A percentile compares a stretch with the other conserved stretches of the same genome.
These are phyloP conservation scores for Pyrus betulifolia DNA, from an alignment of 306 rosid species.

Conservation along the genomic window DNA sequence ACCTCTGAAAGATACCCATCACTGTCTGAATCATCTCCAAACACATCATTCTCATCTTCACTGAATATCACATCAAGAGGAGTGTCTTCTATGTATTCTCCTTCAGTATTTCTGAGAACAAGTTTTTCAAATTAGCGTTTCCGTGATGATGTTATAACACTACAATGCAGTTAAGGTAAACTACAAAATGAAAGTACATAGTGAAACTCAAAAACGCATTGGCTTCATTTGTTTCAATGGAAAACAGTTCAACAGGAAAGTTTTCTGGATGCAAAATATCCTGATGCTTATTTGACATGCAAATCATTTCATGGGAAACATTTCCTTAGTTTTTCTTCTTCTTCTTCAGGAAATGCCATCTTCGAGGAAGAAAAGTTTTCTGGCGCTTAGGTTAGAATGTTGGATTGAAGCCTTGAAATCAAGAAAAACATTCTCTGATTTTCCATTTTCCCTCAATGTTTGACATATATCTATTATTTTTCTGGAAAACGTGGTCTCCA, in stretches of 20 bases:
- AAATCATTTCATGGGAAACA: background rate
- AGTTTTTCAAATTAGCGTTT: background rate
- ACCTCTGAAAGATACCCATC: slow-evolving; percentile 95
- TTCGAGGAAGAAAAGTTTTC: background rate
- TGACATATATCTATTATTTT: background rate
- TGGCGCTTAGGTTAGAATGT: background rate
- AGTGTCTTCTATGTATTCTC: slow-evolving; percentile 26
- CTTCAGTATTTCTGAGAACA: slow-evolving; percentile 31
- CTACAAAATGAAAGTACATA: background rate
- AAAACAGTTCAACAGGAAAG: background rate
- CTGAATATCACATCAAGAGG: slow-evolving; percentile 53
- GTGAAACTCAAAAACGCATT: background rate
- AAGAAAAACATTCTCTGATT: background rate
- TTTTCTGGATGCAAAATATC: background rate
- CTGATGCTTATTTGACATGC: background rate
- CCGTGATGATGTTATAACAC: background rate
- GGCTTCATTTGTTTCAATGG: background rate
- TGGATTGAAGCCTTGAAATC: background rate
- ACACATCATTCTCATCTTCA: slow-evolving; percentile 48
- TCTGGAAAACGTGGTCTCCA: background rate
- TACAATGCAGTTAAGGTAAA: background rate
- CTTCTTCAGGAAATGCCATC: background rate
- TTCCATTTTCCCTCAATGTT: no score
- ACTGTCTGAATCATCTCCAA: slow-evolving; percentile 61
- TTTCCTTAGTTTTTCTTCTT: background rate